Evolutionary conservation across 176 grass and related monocot species (phyloP).

Genomic region (Pontederia crassipes): DNA sequence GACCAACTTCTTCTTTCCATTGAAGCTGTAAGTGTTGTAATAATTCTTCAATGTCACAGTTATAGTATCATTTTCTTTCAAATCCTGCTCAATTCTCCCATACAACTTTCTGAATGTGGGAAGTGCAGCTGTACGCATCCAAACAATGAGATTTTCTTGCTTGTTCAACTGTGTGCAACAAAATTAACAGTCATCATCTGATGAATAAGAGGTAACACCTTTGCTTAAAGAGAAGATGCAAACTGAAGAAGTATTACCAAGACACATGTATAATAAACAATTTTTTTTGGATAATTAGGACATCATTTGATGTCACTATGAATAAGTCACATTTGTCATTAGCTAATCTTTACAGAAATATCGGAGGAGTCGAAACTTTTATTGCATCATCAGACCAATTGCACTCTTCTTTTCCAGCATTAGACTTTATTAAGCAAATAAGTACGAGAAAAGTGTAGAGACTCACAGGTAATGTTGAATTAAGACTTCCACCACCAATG

Average conservation of each 20-base stretch:
- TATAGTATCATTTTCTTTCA: slow-evolving; percentile 30
- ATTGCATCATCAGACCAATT: too few species aligned
- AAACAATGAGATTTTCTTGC: slow-evolving; percentile 65
- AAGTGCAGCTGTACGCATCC: slow-evolving; percentile 61
- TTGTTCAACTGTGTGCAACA: slow-evolving; percentile 31
- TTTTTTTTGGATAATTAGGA: too few species aligned
- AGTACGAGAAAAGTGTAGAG: not conserved
- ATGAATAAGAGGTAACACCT: too few species aligned
- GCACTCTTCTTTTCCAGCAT: too few species aligned
- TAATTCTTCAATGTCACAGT: slow-evolving; percentile 39
- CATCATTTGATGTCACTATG: too few species aligned
- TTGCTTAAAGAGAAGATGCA: too few species aligned
- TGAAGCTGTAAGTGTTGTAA: slow-evolving; percentile 70
- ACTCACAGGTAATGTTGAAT: slow-evolving; percentile 41
- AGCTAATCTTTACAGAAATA: too few species aligned
- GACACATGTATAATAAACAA: too few species aligned
- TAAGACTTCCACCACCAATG: slow-evolving; percentile 47
- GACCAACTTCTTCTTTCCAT: slow-evolving; percentile 48
- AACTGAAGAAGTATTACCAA: too few species aligned
- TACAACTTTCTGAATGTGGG: slow-evolving; percentile 71
- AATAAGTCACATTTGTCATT: too few species aligned
- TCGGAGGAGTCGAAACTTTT: too few species aligned
- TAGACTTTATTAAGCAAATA: not conserved
- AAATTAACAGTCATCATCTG: too few species aligned
- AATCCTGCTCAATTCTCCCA: slow-evolving; percentile 45